Conservation (phyloP, 2,329 filamentous ascomycete genomes). For the Epichloe sylvatica region DNA sequence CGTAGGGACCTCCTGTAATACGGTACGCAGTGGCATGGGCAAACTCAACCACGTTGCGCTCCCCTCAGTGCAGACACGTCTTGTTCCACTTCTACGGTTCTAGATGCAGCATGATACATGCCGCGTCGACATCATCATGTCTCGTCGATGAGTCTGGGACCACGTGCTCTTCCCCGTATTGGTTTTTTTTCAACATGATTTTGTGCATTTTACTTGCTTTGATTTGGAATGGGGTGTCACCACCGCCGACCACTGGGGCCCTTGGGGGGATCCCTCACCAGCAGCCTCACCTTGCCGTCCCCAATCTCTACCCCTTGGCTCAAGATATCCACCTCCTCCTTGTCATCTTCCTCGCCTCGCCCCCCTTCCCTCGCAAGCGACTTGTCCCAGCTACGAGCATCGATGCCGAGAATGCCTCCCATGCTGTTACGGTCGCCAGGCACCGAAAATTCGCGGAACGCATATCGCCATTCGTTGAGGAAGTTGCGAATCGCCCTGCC, state of each 20-base stretch:
- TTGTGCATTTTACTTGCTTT: conserved; percentile 10
- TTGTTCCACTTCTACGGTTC: too few species aligned
- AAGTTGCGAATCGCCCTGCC: conserved; percentile 85
- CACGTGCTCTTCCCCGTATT: too few species aligned
- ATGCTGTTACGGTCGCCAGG: conserved; percentile 76
- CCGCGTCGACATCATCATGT: too few species aligned
- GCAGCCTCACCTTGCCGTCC: conserved; percentile 48
- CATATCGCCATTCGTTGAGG: conserved; percentile 89
- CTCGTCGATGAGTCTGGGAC: too few species aligned
- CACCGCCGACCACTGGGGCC: conserved; percentile 37
- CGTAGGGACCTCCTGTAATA: too few species aligned
- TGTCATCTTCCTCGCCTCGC: conserved; percentile 21
- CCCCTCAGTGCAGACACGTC: too few species aligned
- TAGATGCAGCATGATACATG: too few species aligned
- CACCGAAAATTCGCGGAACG: conserved; percentile 90
- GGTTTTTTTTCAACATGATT: conserved; percentile 6
- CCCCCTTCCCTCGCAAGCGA: conserved; percentile 35
- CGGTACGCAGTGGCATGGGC: too few species aligned
- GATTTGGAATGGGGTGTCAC: conserved; percentile 8
- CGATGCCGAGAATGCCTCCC: conserved; percentile 62
- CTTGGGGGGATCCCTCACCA: conserved; percentile 47
- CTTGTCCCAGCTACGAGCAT: conserved; percentile 54
- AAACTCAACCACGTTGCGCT: too few species aligned
- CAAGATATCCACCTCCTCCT: conserved; percentile 40
- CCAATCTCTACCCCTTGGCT: conserved; percentile 33